Percentiles rank a stretch among this genome's conserved stretches.
These are phyloP conservation scores for Apostasia ramifera DNA, from an alignment of 106 monocot genomes.

Conservation along the genomic window DNA sequence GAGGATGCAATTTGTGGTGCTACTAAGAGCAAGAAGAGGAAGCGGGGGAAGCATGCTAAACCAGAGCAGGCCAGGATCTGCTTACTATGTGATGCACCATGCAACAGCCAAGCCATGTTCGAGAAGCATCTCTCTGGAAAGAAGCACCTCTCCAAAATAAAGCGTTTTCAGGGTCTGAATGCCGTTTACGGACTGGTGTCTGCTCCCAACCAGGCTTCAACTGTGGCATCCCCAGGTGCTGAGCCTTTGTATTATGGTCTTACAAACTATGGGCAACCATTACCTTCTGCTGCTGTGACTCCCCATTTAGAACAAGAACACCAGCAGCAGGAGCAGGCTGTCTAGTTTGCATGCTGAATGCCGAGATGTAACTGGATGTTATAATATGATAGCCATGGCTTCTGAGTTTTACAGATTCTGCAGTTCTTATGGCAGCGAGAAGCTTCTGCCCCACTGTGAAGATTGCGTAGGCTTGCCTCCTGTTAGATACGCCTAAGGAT, in stretches of 20 bases:
- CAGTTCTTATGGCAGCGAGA: not conserved
- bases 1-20: not conserved
- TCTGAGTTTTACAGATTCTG: not conserved
- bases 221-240: not conserved
- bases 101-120: conserved; percentile 1
- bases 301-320: not conserved
- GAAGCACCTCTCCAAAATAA: not conserved
- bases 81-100: not conserved
- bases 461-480: too few relatives aligned
- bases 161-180: not conserved
- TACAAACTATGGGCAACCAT: not conserved
- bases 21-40: not conserved
- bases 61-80: not conserved
- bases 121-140: not conserved
- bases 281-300: too few relatives aligned
- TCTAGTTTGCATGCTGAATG: not conserved
- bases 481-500: too few relatives aligned
- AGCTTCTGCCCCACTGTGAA: too few relatives aligned
- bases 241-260: not conserved
- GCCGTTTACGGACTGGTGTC: not conserved
- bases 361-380: not conserved
- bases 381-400: not conserved
- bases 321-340: not conserved
- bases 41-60: not conserved
- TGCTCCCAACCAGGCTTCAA: not conserved